A percentile compares a stretch with the other conserved stretches of the same genome.
Evolutionary conservation across 106 monocot species (phyloP).

Genomic region (Agapanthus africanus): DNA sequence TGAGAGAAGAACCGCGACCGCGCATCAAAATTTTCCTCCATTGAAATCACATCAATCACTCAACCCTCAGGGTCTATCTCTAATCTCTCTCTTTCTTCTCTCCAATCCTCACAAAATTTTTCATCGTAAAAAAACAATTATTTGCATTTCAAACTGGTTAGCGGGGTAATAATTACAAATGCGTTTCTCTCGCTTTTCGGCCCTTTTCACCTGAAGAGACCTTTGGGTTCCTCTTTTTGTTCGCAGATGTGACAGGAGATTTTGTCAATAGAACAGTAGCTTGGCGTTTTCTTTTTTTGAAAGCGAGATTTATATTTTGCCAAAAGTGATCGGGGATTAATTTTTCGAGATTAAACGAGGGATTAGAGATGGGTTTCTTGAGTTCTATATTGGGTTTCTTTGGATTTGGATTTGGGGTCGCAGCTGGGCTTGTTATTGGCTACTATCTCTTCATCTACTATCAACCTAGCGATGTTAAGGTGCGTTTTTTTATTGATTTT

Average conservation of each 20-base stretch:
- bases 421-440: constrained; percentile 47
- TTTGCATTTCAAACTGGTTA: not conserved
- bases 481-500: not conserved
- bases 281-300: not conserved
- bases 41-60: no score
- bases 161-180: not conserved
- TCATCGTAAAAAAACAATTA: no score
- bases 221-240: constrained; percentile 5
- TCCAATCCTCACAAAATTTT: not conserved
- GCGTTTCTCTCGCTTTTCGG: not conserved
- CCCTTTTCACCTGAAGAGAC: not conserved
- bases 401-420: constrained; percentile 51
- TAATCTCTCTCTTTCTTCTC: no score
- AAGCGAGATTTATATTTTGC: not conserved
- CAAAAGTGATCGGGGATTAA: not conserved
- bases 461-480: constrained; percentile 66
- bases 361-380: constrained; percentile 39
- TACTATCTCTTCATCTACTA: constrained; percentile 71
- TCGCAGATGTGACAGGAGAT: constrained; percentile 6
- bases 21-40: not conserved
- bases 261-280: not conserved
- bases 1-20: not conserved
- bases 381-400: constrained; percentile 41
- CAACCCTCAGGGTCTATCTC: no score
- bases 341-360: not conserved